These are phyloP conservation scores for Ulmus americana DNA, from an alignment of 331 rosid genomes.

Conservation along the genomic window DNA sequence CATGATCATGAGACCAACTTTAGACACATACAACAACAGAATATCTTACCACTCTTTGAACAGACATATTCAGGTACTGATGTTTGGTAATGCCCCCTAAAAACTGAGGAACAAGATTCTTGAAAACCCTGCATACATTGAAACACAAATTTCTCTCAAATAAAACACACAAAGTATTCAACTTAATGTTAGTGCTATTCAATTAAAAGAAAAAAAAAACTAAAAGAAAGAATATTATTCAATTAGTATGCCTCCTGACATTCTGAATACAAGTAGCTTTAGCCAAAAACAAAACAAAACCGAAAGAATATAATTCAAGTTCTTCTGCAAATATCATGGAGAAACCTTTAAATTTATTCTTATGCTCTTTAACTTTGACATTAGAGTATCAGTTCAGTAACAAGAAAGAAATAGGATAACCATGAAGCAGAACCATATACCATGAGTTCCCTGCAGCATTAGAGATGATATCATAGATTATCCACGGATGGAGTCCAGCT, in stretches of 20 bases:
- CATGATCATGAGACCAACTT: not conserved
- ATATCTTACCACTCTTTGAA: slow-evolving; percentile 64
- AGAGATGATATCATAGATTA: slow-evolving; percentile 77
- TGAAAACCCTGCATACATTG: slow-evolving; percentile 62
- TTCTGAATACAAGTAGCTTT: not conserved
- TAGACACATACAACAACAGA: not conserved
- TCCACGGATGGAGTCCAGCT: slow-evolving; percentile 84
- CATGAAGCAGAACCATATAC: slow-evolving; percentile 29
- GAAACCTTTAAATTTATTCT: not conserved
- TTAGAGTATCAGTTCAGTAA: not conserved
- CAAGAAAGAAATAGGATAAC: not conserved
- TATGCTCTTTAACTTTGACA: not conserved
- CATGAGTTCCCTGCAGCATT: slow-evolving; percentile 96
- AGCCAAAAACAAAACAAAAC: not conserved
- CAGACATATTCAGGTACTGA: slow-evolving; percentile 34
- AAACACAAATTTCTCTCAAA: slow-evolving; percentile 9
- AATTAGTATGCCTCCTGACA: not conserved
- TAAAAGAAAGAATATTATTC: too few relatives aligned
- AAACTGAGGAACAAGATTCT: slow-evolving; percentile 64
- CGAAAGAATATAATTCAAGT: not conserved
- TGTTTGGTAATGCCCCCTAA: slow-evolving; percentile 49
- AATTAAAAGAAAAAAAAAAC: not conserved
- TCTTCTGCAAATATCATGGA: not conserved
- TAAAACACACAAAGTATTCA: not conserved
- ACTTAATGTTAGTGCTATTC: not conserved